Percentiles rank a stretch among this genome's conserved stretches.
phyloP scores from a whole-genome alignment of 805 yeast species.

The Candida ascalaphidarum region DNA sequence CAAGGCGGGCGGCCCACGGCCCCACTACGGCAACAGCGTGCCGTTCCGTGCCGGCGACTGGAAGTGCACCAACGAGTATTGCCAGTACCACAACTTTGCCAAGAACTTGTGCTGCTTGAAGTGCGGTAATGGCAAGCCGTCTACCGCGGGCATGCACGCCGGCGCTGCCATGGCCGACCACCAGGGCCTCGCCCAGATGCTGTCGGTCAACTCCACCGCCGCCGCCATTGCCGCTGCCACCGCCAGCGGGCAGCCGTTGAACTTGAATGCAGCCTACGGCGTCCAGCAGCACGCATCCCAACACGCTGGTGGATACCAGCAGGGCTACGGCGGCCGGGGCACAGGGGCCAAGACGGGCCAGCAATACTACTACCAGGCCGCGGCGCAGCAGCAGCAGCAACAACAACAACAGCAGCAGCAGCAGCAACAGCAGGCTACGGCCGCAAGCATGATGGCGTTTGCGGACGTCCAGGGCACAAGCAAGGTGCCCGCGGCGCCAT shows the following conservation, averaged over 20 bases:
- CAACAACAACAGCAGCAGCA: constrained; percentile 10
- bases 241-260: constrained; percentile 38
- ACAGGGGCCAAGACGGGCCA: not conserved
- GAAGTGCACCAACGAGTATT: constrained; percentile 76
- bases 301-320: constrained; percentile 3
- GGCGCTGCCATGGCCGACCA: not conserved
- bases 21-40: constrained; percentile 41
- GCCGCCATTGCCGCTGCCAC: constrained; percentile 42
- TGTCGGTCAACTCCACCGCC: constrained; percentile 33
- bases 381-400: constrained; percentile 4
- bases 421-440: constrained; percentile 11
- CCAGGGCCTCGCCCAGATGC: constrained; percentile 8
- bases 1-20: constrained; percentile 9
- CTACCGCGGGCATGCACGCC: constrained; percentile 14
- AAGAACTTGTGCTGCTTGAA: constrained; percentile 80
- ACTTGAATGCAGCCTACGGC: constrained; percentile 19
- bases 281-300: constrained; percentile 28
- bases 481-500: constrained; percentile 5
- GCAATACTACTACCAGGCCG: not conserved
- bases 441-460: constrained; percentile 2
- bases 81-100: constrained; percentile 88
- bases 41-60: constrained; percentile 97
- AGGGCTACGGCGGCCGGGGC: not conserved
- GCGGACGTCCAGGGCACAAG: constrained; percentile 7
- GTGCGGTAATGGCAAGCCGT: constrained; percentile 68